phyloP scores from a whole-genome alignment of 371 early-diverging fungal genomes.

The Mortierella polycephala region DNA sequence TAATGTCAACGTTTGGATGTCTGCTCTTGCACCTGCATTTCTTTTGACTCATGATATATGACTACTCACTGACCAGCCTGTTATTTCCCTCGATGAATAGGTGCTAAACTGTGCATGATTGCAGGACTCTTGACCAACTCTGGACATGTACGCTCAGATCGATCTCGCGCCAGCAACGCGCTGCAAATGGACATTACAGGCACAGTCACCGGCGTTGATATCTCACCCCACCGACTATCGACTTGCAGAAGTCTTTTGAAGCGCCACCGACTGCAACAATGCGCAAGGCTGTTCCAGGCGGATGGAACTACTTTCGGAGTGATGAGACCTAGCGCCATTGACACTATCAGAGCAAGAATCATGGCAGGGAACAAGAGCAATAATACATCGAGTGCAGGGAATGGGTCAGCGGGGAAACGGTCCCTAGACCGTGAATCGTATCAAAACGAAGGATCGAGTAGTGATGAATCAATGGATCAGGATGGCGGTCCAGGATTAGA shows the following conservation, averaged over 20 bases:
- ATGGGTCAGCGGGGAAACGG: conserved; percentile 5
- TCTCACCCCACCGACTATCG: conserved; percentile 76
- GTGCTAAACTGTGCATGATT: conserved; percentile 87
- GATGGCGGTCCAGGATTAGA: not conserved
- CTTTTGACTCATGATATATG: not conserved
- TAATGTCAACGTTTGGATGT: not conserved
- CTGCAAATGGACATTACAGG: conserved; percentile 60
- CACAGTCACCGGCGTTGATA: conserved; percentile 93
- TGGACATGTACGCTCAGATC: conserved; percentile 47
- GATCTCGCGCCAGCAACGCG: conserved; percentile 25
- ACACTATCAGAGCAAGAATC: conserved; percentile 56
- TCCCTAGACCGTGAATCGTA: not conserved
- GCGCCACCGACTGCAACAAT: conserved; percentile 70
- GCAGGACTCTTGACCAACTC: conserved; percentile 71
- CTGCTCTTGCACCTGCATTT: not conserved
- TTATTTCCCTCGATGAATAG: conserved; percentile 33
- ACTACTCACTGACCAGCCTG: not conserved
- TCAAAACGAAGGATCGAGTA: conserved; percentile 2
- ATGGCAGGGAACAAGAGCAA: conserved; percentile 22
- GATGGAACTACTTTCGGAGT: conserved; percentile 88
- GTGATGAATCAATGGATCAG: not conserved
- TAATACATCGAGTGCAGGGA: not conserved
- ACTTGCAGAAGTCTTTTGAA: conserved; percentile 76
- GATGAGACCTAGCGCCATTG: conserved; percentile 72
- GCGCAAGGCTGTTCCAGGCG: conserved; percentile 70